These are phyloP conservation scores for Vaccinium darrowii DNA, from an alignment of 148 eudicot species.

Conservation along the genomic window DNA sequence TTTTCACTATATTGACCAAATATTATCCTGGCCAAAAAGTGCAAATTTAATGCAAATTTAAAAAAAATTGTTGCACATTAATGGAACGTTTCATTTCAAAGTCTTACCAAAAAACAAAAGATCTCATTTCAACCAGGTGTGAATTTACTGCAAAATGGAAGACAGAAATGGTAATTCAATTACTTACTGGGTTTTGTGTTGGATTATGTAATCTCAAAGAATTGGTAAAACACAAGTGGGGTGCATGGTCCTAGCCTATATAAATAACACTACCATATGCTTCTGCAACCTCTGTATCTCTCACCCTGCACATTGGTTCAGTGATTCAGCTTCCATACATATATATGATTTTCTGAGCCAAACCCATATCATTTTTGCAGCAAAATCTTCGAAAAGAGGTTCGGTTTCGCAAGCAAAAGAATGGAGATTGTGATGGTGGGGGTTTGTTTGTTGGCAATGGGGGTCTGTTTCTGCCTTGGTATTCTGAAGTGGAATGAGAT, in stretches of 20 bases:
- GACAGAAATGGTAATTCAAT: not conserved
- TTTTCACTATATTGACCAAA: not conserved
- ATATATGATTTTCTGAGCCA: not conserved
- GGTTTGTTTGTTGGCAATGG: conserved; percentile 3
- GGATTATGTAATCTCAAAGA: not conserved
- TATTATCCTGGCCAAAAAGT: not conserved
- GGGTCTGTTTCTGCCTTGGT: conserved; percentile 20
- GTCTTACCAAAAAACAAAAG: not conserved
- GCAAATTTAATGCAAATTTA: too few species aligned
- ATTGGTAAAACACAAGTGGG: not conserved
- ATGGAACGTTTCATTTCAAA: not conserved
- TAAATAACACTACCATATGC: not conserved
- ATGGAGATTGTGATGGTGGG: conserved; percentile 20
- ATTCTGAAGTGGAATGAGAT: conserved; percentile 69
- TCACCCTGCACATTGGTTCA: not conserved
- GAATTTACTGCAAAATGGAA: not conserved
- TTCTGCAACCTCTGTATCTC: not conserved
- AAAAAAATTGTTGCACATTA: not conserved
- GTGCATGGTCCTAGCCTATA: conserved; percentile 7
- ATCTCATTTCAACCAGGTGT: not conserved
- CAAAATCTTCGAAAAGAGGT: not conserved
- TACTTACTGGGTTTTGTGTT: not conserved
- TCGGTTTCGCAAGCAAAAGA: not conserved
- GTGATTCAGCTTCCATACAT: not conserved
- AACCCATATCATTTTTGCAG: not conserved